Conservation (phyloP, 208 protist species). For the Blechomonas ayalai region DNA sequence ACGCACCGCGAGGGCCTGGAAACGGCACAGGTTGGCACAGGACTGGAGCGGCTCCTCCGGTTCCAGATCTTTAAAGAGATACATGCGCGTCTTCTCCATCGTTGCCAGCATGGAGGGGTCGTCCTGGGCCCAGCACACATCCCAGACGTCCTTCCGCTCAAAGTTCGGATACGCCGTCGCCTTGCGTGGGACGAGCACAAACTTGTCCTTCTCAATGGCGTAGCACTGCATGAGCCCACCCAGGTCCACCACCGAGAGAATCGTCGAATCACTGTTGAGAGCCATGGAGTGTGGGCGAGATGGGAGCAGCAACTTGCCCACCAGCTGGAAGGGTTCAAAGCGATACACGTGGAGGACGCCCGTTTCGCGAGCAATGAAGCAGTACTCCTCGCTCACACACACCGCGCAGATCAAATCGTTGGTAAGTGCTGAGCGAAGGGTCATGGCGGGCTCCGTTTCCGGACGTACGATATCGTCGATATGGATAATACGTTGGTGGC, state of each 20-base stretch:
- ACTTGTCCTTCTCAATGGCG: slow-evolving; percentile 37
- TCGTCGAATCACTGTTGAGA: slow-evolving; percentile 89
- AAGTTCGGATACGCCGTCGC: slow-evolving; percentile 52
- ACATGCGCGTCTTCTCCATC: slow-evolving; percentile 95
- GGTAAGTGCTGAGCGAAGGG: slow-evolving; percentile 62
- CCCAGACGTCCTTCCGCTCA: slow-evolving; percentile 95
- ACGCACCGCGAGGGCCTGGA: slow-evolving; percentile 87
- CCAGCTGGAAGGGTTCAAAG: slow-evolving; percentile 78
- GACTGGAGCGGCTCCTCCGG: slow-evolving; percentile 89
- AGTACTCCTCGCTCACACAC: slow-evolving; percentile 67
- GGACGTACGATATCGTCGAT: slow-evolving; percentile 86
- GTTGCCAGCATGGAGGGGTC: slow-evolving; percentile 90
- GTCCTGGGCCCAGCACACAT: slow-evolving; percentile 90
- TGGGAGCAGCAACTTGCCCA: slow-evolving; percentile 67
- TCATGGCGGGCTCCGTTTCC: slow-evolving; percentile 43
- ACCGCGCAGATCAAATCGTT: slow-evolving; percentile 90
- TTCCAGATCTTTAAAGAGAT: slow-evolving; percentile 84
- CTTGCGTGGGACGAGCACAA: slow-evolving; percentile 57
- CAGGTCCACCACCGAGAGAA: slow-evolving; percentile 89
- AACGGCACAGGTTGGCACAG: slow-evolving; percentile 90
- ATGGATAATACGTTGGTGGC: slow-evolving; percentile 82
- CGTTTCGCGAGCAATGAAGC: slow-evolving; percentile 89
- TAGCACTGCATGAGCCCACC: slow-evolving; percentile 73
- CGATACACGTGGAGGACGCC: slow-evolving; percentile 85
- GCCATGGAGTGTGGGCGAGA: slow-evolving; percentile 74